Conservation (phyloP, 2,329 filamentous ascomycete genomes). For the Sphaerulina musiva region DNA sequence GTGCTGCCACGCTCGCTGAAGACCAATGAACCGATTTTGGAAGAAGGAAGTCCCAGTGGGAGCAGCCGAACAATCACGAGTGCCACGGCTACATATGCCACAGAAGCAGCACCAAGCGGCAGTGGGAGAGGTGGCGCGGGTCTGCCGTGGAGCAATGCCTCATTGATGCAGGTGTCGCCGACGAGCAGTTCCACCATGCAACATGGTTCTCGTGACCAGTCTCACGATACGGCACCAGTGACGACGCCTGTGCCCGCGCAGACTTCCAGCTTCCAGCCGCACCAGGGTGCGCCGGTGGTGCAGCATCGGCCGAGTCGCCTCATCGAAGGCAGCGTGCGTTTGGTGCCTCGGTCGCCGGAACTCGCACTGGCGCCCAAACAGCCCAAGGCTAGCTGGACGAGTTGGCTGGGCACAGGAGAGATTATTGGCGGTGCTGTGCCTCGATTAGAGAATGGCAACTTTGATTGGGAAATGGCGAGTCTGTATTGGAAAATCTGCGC, state of each 20-base stretch:
- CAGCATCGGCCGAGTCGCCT: conserved; percentile 5
- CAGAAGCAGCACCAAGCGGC: conserved; percentile 19
- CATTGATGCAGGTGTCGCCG: conserved; percentile 9
- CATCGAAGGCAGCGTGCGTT: conserved; percentile 5
- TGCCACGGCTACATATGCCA: conserved; percentile 31
- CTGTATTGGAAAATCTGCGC: conserved; percentile 57
- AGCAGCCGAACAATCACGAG: conserved; percentile 38
- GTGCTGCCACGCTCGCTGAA: conserved; percentile 29
- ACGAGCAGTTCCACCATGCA: conserved; percentile 8
- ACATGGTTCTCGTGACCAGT: neutral
- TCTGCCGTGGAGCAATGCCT: conserved; percentile 9
- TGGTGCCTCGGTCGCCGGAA: conserved; percentile 29
- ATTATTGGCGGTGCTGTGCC: conserved; percentile 73
- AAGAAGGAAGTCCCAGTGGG: conserved; percentile 26
- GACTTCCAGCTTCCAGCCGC: conserved; percentile 2
- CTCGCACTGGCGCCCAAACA: conserved; percentile 45
- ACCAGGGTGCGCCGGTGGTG: neutral
- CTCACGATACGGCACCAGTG: neutral
- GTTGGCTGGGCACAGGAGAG: conserved; percentile 40
- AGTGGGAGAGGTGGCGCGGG: conserved; percentile 1
- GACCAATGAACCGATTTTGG: conserved; percentile 25
- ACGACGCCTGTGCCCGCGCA: conserved; percentile 8
- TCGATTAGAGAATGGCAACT: conserved; percentile 63
- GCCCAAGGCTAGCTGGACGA: conserved; percentile 28
- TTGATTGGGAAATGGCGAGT: conserved; percentile 64